A percentile compares a stretch with the other conserved stretches of the same genome.
These are phyloP conservation scores for Citrullus amarus DNA, from an alignment of 306 rosid species.

Conservation along the genomic window DNA sequence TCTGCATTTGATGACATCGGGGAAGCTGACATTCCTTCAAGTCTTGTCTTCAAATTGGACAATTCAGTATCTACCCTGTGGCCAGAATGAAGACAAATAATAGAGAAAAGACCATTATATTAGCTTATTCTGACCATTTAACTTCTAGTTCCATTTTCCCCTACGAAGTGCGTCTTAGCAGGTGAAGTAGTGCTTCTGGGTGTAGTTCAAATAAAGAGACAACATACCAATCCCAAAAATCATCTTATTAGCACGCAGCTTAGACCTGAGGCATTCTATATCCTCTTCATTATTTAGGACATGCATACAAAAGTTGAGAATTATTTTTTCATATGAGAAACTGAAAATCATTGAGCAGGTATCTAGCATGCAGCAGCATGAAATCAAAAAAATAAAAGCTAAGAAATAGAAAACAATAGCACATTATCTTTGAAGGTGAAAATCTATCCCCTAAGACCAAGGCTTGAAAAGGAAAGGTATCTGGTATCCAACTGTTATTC, in stretches of 20 bases:
- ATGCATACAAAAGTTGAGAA: not conserved
- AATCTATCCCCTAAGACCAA: not conserved
- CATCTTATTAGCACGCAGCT: not conserved
- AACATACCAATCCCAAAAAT: not conserved
- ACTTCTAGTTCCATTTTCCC: not conserved
- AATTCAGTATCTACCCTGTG: constrained; percentile 78
- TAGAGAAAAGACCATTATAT: not conserved
- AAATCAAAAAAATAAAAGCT: not conserved
- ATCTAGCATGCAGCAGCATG: not conserved
- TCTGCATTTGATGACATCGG: constrained; percentile 33
- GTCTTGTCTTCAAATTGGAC: constrained; percentile 54
- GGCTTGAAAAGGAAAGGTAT: not conserved
- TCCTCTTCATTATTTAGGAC: not conserved
- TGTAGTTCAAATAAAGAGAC: not conserved
- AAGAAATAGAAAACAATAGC: not conserved
- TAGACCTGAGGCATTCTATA: not conserved
- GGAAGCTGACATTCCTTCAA: constrained; percentile 40
- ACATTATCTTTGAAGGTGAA: not conserved
- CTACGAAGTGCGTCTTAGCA: not conserved
- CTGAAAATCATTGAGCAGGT: not conserved
- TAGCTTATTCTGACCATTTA: not conserved
- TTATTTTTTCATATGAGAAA: not conserved
- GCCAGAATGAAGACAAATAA: constrained; percentile 19
- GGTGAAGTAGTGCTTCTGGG: not conserved
- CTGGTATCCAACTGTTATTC: not conserved